Evolutionary conservation across 202 grass and related monocot genomes (phyloP).

Genomic region (Panicum hallii): DNA sequence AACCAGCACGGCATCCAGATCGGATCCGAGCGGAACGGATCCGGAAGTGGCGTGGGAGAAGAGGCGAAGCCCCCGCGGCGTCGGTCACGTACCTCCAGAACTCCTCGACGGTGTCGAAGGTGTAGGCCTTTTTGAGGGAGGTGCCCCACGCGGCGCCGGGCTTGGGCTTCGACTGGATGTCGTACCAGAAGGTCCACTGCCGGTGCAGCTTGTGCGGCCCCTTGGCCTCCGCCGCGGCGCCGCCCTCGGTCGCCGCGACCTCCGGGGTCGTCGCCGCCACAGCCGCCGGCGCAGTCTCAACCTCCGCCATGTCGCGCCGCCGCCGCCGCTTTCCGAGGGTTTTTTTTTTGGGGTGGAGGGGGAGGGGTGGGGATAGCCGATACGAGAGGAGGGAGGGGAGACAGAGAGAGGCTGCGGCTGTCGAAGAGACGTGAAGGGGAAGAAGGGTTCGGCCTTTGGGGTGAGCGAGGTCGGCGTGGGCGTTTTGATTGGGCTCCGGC

Average conservation of each 20-base stretch:
- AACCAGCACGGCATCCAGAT: slow-evolving; percentile 37
- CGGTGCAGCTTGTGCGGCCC: slow-evolving; percentile 76
- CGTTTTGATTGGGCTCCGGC: slow-evolving; percentile 25
- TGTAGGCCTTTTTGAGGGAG: slow-evolving; percentile 89
- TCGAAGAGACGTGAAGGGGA: slow-evolving; percentile 21
- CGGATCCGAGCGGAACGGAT: slow-evolving; percentile 51
- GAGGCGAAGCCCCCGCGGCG: background rate
- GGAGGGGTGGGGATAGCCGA: background rate
- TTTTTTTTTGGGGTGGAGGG: background rate
- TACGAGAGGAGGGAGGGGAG: background rate
- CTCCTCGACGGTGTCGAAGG: slow-evolving; percentile 95
- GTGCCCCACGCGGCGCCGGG: slow-evolving; percentile 93
- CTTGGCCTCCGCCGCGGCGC: slow-evolving; percentile 21
- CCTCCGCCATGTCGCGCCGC: slow-evolving; percentile 51
- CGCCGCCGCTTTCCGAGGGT: slow-evolving; percentile 40
- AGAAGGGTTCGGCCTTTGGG: background rate
- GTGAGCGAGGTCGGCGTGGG: background rate
- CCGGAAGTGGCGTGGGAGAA: background rate
- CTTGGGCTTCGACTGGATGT: slow-evolving; percentile 92
- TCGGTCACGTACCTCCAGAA: slow-evolving; percentile 76
- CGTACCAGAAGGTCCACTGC: slow-evolving; percentile 98
- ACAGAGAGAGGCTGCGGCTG: background rate
- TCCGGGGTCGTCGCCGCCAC: slow-evolving; percentile 17
- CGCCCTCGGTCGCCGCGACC: slow-evolving; percentile 28
- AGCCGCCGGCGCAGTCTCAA: slow-evolving; percentile 26